Conservation (phyloP, 495 filamentous ascomycete species). For the Lophium mytilinum region DNA sequence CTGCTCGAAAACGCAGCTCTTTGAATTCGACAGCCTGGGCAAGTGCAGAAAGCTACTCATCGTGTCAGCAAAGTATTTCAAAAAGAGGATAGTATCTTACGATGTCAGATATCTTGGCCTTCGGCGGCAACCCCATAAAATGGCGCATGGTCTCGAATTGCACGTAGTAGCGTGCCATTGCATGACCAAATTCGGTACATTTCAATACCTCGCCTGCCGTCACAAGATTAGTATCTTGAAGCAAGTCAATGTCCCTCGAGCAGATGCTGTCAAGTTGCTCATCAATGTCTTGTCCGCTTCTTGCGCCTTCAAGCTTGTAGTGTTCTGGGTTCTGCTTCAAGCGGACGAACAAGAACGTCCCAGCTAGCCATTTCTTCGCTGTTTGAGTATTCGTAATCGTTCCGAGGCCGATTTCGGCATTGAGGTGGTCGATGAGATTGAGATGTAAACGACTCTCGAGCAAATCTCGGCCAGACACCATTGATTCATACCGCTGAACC, state of each 20-base stretch:
- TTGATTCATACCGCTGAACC: slow-evolving; percentile 64
- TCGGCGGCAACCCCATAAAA: slow-evolving; percentile 54
- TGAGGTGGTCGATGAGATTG: slow-evolving; percentile 86
- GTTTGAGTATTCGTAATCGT: slow-evolving; percentile 63
- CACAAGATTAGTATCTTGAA: slow-evolving; percentile 57
- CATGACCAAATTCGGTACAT: slow-evolving; percentile 72
- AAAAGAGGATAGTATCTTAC: slow-evolving; percentile 42
- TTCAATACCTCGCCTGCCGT: slow-evolving; percentile 39
- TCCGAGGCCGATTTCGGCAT: slow-evolving; percentile 83
- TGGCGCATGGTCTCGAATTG: slow-evolving; percentile 84
- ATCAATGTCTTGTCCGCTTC: slow-evolving; percentile 49
- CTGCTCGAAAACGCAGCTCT: slow-evolving; percentile 64
- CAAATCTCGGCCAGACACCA: slow-evolving; percentile 74
- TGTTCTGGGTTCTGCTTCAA: slow-evolving; percentile 69
- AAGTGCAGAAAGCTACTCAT: slow-evolving; percentile 50
- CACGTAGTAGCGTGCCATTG: slow-evolving; percentile 91
- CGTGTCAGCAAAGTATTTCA: neutral
- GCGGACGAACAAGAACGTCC: slow-evolving; percentile 83
- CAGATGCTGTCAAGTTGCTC: slow-evolving; percentile 72
- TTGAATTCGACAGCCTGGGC: slow-evolving; percentile 71
- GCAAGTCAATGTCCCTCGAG: slow-evolving; percentile 62
- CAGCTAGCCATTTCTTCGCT: slow-evolving; percentile 73
- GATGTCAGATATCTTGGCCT: slow-evolving; percentile 59
- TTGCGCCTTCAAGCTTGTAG: slow-evolving; percentile 63
- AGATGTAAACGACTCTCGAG: slow-evolving; percentile 84